phyloP scores from a whole-genome alignment of 2,329 filamentous ascomycete genomes.

The Microdochium nivale region DNA sequence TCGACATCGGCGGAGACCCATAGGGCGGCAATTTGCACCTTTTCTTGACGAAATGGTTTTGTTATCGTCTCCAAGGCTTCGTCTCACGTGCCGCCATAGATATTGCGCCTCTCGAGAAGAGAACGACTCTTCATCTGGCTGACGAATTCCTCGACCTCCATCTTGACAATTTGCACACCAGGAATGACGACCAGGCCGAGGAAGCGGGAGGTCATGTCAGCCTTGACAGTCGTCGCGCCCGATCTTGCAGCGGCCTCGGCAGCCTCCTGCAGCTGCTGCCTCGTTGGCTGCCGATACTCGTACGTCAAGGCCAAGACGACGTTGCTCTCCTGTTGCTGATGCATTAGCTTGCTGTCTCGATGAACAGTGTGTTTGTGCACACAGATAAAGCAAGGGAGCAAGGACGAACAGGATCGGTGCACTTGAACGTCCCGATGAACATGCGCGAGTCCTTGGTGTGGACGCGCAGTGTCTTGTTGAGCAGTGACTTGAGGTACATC shows the following conservation, averaged over 20 bases:
- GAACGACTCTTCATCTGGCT: slow-evolving; percentile 37
- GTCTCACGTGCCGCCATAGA: slow-evolving; percentile 4
- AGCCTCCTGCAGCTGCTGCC: slow-evolving; percentile 32
- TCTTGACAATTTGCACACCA: slow-evolving; percentile 74
- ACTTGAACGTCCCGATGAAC: slow-evolving; percentile 88
- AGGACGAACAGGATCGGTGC: slow-evolving; percentile 72
- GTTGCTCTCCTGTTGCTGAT: slow-evolving; percentile 70
- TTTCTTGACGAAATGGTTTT: too few species aligned
- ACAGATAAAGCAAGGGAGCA: neutral
- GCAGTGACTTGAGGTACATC: slow-evolving; percentile 52
- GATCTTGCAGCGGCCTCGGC: slow-evolving; percentile 18
- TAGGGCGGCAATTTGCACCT: too few species aligned
- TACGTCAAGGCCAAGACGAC: slow-evolving; percentile 78
- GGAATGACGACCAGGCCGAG: slow-evolving; percentile 87
- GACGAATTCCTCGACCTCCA: slow-evolving; percentile 74
- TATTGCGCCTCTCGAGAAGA: slow-evolving; percentile 13
- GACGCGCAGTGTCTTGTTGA: slow-evolving; percentile 73
- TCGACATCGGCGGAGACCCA: too few species aligned
- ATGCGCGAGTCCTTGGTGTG: slow-evolving; percentile 76
- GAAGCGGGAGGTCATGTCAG: slow-evolving; percentile 77
- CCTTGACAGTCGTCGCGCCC: slow-evolving; percentile 36
- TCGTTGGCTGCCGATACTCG: slow-evolving; percentile 75
- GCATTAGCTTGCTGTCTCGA: too few species aligned
- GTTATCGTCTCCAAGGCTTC: neutral
- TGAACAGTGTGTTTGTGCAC: too few species aligned